These are phyloP conservation scores for Epichloe coenophiala DNA, from an alignment of 2,329 filamentous ascomycete genomes.

Conservation along the genomic window DNA sequence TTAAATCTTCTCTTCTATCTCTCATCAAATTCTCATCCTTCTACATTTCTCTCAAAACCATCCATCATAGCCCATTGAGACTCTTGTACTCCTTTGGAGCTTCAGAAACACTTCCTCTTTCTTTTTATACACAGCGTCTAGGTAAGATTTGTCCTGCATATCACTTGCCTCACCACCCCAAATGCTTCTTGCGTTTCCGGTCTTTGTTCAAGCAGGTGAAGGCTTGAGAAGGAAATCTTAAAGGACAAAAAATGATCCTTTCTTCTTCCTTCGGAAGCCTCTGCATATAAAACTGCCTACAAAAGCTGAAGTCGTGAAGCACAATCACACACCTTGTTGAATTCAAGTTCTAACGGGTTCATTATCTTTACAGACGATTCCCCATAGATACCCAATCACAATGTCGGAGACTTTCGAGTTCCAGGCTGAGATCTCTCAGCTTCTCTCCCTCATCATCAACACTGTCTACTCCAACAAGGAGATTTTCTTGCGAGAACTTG, in stretches of 20 bases:
- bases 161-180: background rate
- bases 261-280: background rate
- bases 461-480: conserved; percentile 99
- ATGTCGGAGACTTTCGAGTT: conserved; percentile 99
- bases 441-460: conserved; percentile 99
- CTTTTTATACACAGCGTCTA: no score
- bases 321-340: background rate
- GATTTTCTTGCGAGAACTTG: conserved; percentile 96
- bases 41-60: no score
- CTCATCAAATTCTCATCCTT: no score
- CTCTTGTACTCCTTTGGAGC: no score
- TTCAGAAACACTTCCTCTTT: no score
- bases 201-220: background rate
- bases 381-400: conserved; percentile 35
- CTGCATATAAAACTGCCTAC: background rate
- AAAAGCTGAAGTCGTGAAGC: background rate
- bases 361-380: conserved; percentile 11
- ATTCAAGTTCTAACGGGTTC: background rate
- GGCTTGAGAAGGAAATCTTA: background rate
- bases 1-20: conserved; percentile 11
- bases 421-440: conserved; percentile 99
- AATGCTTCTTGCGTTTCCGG: background rate
- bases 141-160: no score
- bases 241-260: background rate
- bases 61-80: no score